phyloP scores from a whole-genome alignment of 768 basidiomycete genomes.

The Megacollybia marginata region DNA sequence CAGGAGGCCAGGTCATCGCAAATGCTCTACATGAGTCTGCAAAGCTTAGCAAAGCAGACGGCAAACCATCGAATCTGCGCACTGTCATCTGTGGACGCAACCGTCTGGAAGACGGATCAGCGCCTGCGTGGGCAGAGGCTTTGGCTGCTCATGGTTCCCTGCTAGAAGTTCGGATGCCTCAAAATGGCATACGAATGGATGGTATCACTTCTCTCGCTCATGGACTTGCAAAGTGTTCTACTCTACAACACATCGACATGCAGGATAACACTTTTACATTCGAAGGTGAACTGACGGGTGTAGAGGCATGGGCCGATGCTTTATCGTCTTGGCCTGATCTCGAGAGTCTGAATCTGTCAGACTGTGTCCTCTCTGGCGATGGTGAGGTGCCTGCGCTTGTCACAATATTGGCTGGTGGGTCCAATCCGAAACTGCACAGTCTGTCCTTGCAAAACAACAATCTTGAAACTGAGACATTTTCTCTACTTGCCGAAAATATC shows the following conservation, averaged over 20 bases:
- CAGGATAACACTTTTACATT: constrained; percentile 84
- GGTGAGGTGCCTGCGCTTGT: constrained; percentile 70
- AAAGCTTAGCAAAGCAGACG: constrained; percentile 53
- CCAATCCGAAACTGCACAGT: constrained; percentile 65
- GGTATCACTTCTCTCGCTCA: constrained; percentile 75
- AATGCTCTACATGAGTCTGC: constrained; percentile 78
- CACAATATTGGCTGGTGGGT: constrained; percentile 54
- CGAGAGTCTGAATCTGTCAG: constrained; percentile 80
- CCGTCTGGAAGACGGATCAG: constrained; percentile 88
- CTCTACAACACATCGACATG: constrained; percentile 74
- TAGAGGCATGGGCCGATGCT: constrained; percentile 55
- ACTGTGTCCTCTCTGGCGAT: constrained; percentile 80
- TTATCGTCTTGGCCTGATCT: constrained; percentile 67
- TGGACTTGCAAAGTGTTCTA: constrained; percentile 62
- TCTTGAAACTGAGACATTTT: constrained; percentile 62
- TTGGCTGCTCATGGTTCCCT: constrained; percentile 81
- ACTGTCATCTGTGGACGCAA: constrained; percentile 91
- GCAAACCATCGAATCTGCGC: constrained; percentile 63
- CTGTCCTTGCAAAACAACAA: constrained; percentile 92
- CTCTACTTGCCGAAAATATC: constrained; percentile 61
- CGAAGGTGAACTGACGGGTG: constrained; percentile 43
- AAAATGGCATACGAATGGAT: constrained; percentile 94
- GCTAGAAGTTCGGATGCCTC: constrained; percentile 86
- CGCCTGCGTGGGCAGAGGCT: constrained; percentile 77
- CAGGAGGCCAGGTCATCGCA: constrained; percentile 81